Conservation (phyloP, 495 filamentous ascomycete species). For the Hypoxylon rickii region DNA sequence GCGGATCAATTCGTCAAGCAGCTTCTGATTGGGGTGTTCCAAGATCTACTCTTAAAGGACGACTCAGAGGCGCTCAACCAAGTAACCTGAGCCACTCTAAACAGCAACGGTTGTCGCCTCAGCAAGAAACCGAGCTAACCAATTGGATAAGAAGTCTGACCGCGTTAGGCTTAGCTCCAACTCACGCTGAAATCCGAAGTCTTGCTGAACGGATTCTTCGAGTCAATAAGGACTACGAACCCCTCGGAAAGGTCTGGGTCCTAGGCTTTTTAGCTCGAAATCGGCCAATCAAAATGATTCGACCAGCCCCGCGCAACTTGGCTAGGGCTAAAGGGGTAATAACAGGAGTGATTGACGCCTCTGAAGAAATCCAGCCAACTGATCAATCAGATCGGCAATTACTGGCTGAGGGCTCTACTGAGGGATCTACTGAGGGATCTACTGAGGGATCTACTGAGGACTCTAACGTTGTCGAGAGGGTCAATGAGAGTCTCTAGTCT, state of each 20-base stretch:
- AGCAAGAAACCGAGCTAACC: background rate
- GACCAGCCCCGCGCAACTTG: background rate
- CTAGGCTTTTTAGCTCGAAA: conserved; percentile 1
- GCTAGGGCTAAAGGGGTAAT: background rate
- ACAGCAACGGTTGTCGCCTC: background rate
- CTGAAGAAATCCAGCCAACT: background rate
- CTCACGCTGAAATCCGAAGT: background rate
- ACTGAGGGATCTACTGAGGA: too few species aligned
- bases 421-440: too few species aligned
- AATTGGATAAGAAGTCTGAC: background rate
- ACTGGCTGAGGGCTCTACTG: too few species aligned
- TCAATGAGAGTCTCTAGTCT: too few species aligned
- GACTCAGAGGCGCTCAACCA: background rate
- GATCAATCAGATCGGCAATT: background rate
- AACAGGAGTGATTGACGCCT: background rate
- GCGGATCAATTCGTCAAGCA: background rate
- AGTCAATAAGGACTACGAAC: background rate
- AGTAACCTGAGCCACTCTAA: background rate
- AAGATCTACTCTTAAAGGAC: conserved; percentile 1
- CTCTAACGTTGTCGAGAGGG: too few species aligned
- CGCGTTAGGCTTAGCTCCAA: background rate
- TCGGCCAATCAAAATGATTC: conserved; percentile 3
- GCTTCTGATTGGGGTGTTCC: background rate
- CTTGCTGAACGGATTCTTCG: background rate
- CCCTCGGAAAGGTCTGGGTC: conserved; percentile 1